phyloP scores from a whole-genome alignment of 139 green algal genomes.

The Chlorella sp. region DNA sequence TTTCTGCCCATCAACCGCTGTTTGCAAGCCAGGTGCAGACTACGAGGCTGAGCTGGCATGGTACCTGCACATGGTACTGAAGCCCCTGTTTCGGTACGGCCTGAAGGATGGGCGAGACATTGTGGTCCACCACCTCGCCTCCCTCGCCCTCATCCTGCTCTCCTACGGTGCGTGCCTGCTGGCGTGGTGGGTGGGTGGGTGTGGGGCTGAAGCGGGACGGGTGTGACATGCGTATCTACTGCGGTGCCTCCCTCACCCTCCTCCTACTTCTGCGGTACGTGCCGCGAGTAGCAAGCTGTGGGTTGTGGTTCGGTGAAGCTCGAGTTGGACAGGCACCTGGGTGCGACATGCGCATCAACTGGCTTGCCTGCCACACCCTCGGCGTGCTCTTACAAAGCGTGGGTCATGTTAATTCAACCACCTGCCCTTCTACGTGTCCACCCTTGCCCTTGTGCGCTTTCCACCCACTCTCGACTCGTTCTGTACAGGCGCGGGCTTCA shows the following conservation, averaged over 20 bases:
- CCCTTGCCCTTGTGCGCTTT: neutral
- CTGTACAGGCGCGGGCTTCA: constrained; percentile 10
- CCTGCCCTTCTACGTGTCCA: neutral
- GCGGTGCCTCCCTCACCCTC: neutral
- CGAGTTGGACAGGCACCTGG: too few species aligned
- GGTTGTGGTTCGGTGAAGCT: too few species aligned
- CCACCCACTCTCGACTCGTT: neutral
- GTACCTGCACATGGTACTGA: neutral
- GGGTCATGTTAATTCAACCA: neutral
- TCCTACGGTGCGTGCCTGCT: constrained; percentile 28
- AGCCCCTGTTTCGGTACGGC: constrained; percentile 23
- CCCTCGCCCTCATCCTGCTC: constrained; percentile 39
- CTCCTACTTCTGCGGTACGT: neutral
- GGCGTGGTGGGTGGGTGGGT: too few species aligned
- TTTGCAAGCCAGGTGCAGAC: neutral
- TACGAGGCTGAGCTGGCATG: neutral
- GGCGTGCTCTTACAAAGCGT: constrained; percentile 23
- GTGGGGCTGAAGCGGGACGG: neutral
- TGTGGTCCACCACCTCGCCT: constrained; percentile 40
- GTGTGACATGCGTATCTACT: neutral
- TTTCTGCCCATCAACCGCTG: neutral
- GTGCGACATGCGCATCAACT: constrained; percentile 40
- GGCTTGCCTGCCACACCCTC: constrained; percentile 31
- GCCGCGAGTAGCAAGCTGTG: too few species aligned
- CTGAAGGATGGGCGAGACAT: constrained; percentile 34